Conservation (phyloP, 2,329 filamentous ascomycete species). For the Lecanicillium sp. region DNA sequence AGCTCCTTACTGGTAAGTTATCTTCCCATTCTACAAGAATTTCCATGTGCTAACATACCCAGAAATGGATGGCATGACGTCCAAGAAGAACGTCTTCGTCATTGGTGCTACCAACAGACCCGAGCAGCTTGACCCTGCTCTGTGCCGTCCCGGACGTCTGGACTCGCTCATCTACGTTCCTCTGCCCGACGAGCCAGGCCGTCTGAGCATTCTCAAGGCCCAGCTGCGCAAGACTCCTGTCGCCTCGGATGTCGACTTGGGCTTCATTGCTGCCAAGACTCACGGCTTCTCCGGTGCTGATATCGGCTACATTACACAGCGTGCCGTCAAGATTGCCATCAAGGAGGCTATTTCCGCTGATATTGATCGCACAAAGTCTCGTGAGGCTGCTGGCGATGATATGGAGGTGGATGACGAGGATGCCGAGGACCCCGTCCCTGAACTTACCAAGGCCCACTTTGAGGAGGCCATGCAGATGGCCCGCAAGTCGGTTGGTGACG, state of each 20-base stretch:
- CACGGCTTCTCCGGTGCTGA: conserved; percentile 99
- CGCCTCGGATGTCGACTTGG: conserved; percentile 74
- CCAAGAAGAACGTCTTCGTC: conserved; percentile 99
- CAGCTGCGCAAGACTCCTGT: conserved; percentile 98
- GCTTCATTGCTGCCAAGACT: conserved; percentile 91
- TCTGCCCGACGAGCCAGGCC: conserved; percentile 83
- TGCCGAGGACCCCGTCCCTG: conserved; percentile 84
- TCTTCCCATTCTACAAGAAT: too few relatives aligned
- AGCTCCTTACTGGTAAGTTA: conserved; percentile 95
- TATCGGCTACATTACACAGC: conserved; percentile 97
- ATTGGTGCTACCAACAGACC: conserved; percentile 98
- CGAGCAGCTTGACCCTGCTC: conserved; percentile 94
- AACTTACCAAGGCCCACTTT: conserved; percentile 93
- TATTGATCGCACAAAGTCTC: conserved; percentile 84
- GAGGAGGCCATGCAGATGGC: conserved; percentile 97
- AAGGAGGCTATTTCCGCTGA: conserved; percentile 88
- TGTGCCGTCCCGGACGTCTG: conserved; percentile 97
- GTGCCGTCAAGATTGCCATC: conserved; percentile 98
- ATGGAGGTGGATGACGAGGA: conserved; percentile 65
- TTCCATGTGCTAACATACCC: too few relatives aligned
- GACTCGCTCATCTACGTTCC: conserved; percentile 98
- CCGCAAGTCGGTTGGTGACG: conserved; percentile 86
- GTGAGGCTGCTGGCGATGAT: conserved; percentile 75
- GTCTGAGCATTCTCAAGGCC: conserved; percentile 82
- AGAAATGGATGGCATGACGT: conserved; percentile 99